Conservation (phyloP, 805 yeast genomes). For the Blastobotrys terrestris region DNA sequence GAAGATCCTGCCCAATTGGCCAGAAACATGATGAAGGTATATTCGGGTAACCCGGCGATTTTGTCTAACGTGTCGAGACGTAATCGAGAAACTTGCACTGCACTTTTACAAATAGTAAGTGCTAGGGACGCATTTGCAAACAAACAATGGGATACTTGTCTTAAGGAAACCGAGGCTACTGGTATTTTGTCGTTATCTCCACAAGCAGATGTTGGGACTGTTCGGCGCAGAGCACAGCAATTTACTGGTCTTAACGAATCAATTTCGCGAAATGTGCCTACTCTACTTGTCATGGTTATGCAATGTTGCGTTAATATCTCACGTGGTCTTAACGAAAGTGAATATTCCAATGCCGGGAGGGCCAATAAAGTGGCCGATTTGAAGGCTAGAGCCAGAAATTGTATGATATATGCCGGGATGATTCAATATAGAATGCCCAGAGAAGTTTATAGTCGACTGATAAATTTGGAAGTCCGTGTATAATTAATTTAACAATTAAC, state of each 20-base stretch:
- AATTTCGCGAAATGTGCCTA: constrained; percentile 73
- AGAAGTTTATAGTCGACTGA: constrained; percentile 67
- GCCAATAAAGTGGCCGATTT: constrained; percentile 51
- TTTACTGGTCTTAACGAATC: constrained; percentile 59
- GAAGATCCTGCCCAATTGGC: constrained; percentile 35
- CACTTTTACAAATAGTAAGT: constrained; percentile 58
- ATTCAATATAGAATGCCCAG: constrained; percentile 28
- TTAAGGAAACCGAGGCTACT: constrained; percentile 50
- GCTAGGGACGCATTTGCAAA: constrained; percentile 55
- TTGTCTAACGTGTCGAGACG: constrained; percentile 47
- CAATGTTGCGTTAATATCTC: constrained; percentile 59
- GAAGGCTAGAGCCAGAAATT: constrained; percentile 65
- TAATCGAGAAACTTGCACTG: constrained; percentile 58
- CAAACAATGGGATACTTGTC: constrained; percentile 53
- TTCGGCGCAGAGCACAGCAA: constrained; percentile 66
- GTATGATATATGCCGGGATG: constrained; percentile 80
- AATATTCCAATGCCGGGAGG: constrained; percentile 41
- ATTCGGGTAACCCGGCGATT: constrained; percentile 53
- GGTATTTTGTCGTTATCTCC: constrained; percentile 59
- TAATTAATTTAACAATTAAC: constrained; percentile 6
- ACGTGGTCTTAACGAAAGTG: constrained; percentile 30
- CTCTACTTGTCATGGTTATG: constrained; percentile 74
- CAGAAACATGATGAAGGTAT: constrained; percentile 31
- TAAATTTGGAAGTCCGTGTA: constrained; percentile 45
- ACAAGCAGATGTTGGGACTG: constrained; percentile 41